Percentiles rank a stretch among this genome's conserved stretches.
Conservation (phyloP, 148 eudicot genomes). For the Spergularia bocconei region DNA sequence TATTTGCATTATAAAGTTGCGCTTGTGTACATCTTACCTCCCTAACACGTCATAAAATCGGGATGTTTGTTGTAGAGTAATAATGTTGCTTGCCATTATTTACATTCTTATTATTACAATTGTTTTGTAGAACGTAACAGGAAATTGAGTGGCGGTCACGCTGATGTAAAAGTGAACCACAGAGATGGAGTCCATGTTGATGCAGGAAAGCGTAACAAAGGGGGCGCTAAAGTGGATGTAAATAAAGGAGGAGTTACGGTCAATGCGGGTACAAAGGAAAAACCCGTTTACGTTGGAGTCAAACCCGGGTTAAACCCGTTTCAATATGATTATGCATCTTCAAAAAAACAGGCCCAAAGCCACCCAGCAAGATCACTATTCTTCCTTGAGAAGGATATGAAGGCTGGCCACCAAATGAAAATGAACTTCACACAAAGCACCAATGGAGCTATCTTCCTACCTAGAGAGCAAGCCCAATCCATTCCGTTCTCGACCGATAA, state of each 20-base stretch:
- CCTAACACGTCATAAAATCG: too few relatives aligned
- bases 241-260: conserved; percentile 2
- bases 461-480: conserved; percentile 17
- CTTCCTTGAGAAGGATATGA: conserved; percentile 36
- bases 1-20: too few relatives aligned
- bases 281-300: conserved; percentile 21
- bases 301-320: conserved; percentile 22
- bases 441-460: conserved; percentile 29
- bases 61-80: too few relatives aligned
- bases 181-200: background rate
- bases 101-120: too few relatives aligned
- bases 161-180: background rate
- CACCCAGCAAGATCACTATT: conserved; percentile 24
- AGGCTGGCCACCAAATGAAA: conserved; percentile 15
- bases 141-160: background rate
- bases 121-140: background rate
- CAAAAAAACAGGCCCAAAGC: background rate
- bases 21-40: too few relatives aligned
- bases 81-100: too few relatives aligned
- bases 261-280: conserved; percentile 15
- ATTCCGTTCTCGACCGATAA: conserved; percentile 28
- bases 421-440: conserved; percentile 15
- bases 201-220: background rate
- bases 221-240: too few relatives aligned
- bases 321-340: conserved; percentile 1